Percentiles rank a stretch among this genome's conserved stretches.
phyloP scores from a whole-genome alignment of 768 basidiomycete species.

The Agaricus bisporus region DNA sequence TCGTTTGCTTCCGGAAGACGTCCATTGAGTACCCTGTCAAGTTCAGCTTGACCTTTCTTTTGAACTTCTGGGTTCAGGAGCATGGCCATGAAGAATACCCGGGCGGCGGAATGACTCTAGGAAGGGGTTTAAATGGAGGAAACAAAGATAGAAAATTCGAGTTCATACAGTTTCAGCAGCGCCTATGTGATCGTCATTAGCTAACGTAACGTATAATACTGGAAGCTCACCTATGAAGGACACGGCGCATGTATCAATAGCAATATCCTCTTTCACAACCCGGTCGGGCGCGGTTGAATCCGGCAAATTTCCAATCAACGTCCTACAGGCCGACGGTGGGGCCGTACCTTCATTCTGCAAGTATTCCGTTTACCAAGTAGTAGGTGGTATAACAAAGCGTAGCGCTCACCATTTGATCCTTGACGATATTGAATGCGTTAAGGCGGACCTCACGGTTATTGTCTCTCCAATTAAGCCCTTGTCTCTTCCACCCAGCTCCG shows the following conservation, averaged over 20 bases:
- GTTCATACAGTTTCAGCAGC: conserved; percentile 11
- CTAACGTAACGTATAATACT: neutral
- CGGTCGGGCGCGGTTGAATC: neutral
- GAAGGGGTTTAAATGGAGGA: neutral
- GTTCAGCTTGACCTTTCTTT: conserved; percentile 27
- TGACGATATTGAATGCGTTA: conserved; percentile 25
- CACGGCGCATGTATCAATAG: conserved; percentile 1
- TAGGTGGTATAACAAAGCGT: neutral
- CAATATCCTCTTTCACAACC: neutral
- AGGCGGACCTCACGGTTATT: conserved; percentile 24
- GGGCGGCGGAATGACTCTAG: conserved; percentile 11
- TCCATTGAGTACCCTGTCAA: conserved; percentile 28
- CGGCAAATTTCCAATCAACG: conserved; percentile 5
- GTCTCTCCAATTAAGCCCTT: conserved; percentile 24
- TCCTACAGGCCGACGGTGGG: neutral
- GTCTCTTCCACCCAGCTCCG: conserved; percentile 28
- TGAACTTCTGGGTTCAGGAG: conserved; percentile 15
- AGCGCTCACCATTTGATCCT: conserved; percentile 21
- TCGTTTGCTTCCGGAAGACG: conserved; percentile 21
- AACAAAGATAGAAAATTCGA: neutral
- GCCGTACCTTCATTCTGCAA: conserved; percentile 1
- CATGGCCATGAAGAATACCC: conserved; percentile 16
- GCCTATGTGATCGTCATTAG: neutral
- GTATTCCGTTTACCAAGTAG: neutral
- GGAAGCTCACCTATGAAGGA: conserved; percentile 6